Percentiles rank a stretch among this genome's conserved stretches.
Evolutionary conservation across 495 filamentous ascomycete genomes (phyloP).

Genomic region (Hypomontagnella monticulosa): DNA sequence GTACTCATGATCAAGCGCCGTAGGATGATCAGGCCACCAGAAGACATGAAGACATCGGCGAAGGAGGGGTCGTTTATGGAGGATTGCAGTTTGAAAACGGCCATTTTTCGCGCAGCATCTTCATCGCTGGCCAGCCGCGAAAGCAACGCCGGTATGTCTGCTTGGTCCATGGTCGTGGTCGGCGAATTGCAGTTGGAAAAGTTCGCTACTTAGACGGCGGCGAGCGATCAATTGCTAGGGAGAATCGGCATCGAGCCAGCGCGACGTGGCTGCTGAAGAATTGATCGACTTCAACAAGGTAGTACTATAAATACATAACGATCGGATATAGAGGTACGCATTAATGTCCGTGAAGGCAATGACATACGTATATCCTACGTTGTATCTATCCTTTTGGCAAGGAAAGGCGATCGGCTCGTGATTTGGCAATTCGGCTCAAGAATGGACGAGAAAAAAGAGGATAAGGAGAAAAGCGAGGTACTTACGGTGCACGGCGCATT

Average conservation of each 20-base stretch:
- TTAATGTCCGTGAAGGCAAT: background rate
- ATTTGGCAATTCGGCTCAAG: slow-evolving; percentile 7
- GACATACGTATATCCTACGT: slow-evolving; percentile 8
- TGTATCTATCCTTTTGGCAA: background rate
- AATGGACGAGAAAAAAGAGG: background rate
- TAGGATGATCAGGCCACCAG: slow-evolving; percentile 83
- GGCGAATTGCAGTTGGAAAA: slow-evolving; percentile 16
- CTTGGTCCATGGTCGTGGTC: slow-evolving; percentile 56
- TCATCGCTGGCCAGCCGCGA: slow-evolving; percentile 66
- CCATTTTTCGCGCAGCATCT: slow-evolving; percentile 97
- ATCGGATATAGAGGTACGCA: slow-evolving; percentile 5
- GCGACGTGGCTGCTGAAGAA: slow-evolving; percentile 28
- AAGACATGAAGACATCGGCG: slow-evolving; percentile 92
- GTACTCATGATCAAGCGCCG: slow-evolving; percentile 83
- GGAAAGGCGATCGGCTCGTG: background rate
- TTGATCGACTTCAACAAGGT: slow-evolving; percentile 16
- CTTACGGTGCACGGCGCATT: slow-evolving; percentile 23
- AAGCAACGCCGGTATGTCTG: slow-evolving; percentile 65
- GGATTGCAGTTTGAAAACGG: slow-evolving; percentile 94
- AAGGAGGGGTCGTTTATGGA: slow-evolving; percentile 96
- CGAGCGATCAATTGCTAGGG: slow-evolving; percentile 14
- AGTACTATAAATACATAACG: slow-evolving; percentile 40
- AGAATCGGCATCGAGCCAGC: slow-evolving; percentile 18
- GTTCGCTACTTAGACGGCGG: slow-evolving; percentile 25
- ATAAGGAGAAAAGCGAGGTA: slow-evolving; percentile 15